Base-by-base conservation (phyloP, 2,329 filamentous ascomycete species). In the Stachybotrys chlorohalonatus region DNA sequence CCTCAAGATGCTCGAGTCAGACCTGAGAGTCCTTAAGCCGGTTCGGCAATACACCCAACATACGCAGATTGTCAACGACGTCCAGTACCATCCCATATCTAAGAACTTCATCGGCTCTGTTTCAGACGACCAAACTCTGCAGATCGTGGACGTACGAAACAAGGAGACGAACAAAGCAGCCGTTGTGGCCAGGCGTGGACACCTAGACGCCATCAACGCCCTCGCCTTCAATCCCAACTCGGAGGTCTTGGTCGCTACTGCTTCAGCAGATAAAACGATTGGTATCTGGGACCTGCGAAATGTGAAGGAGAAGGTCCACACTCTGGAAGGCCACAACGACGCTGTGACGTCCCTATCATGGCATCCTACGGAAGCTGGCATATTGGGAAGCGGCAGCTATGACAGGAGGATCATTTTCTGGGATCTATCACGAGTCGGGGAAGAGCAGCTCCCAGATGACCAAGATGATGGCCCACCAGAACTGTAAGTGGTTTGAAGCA, bases 221-320 rank as follows among this genome's bases (percentile, higher is more conserved):
- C 77, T 99, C 31, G 86, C 94, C 0, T 99, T 96, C 75, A 96
- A 96, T 66, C 92, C 92, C 0, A 86, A 86, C 36, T 88, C 87
- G n/a, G 93, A 99, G 67, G 89, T 88, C 42, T 80, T 96, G 45
- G 79, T 99, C 46, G 94, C 92, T 9, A 97, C 94, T 0, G 94
- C 90, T 2, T 97, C 93, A 31, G 91, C 90, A 1, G 94, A 99
- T 70, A 95, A 96, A 75, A 94, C 91, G 0, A 89, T 99, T 58
- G 93, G 88, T 11, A 81, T 99, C 54, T 99, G 94, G 91, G 94
- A 99, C 73, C 74, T 99, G 57, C 86, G 94, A 60, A 95, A 95
- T 66, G 81, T 95, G 55, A 92, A 90, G 68, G 83, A 89, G 60
- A 95, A 93, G 73, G 81, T 97, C 3, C 93, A 99, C 75, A 87